phyloP scores from a whole-genome alignment of 805 yeast species.

The Cyberlindnera lachancei region DNA sequence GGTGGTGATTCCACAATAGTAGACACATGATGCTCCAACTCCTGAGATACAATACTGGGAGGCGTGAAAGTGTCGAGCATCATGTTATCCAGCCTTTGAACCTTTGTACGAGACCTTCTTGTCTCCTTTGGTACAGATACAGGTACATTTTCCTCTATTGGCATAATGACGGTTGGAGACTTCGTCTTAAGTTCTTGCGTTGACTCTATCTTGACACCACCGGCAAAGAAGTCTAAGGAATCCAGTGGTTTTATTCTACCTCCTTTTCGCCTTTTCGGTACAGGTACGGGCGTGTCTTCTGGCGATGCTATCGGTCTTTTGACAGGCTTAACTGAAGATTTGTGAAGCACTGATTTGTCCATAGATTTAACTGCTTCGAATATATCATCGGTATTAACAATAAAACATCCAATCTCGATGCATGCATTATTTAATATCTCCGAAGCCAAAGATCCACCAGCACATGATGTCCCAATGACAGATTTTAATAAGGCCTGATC shows the following conservation, averaged over 20 bases:
- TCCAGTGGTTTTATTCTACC: constrained; percentile 26
- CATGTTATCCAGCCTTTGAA: constrained; percentile 4
- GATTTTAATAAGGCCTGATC: constrained; percentile 1
- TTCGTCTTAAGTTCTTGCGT: not conserved
- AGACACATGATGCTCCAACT: no score
- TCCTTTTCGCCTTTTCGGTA: constrained; percentile 11
- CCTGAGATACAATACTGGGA: no score
- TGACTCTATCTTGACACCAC: constrained; percentile 22
- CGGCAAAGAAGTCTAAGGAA: constrained; percentile 32
- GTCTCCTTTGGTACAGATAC: not conserved
- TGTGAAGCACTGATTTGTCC: not conserved
- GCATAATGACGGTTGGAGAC: not conserved
- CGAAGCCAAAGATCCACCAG: not conserved
- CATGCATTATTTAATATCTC: not conserved
- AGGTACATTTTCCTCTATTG: not conserved
- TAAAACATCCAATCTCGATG: constrained; percentile 11
- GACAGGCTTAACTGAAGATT: constrained; percentile 2
- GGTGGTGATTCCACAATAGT: not conserved
- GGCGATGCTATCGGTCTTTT: constrained; percentile 1
- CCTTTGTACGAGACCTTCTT: constrained; percentile 2
- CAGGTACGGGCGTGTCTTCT: constrained; percentile 4
- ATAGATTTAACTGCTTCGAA: constrained; percentile 5
- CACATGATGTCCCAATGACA: no score
- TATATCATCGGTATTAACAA: constrained; percentile 23
- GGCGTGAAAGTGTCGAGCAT: constrained; percentile 7